These are phyloP conservation scores for Xylaria sp. DNA, from an alignment of 2,329 filamentous ascomycete genomes.

Conservation along the genomic window DNA sequence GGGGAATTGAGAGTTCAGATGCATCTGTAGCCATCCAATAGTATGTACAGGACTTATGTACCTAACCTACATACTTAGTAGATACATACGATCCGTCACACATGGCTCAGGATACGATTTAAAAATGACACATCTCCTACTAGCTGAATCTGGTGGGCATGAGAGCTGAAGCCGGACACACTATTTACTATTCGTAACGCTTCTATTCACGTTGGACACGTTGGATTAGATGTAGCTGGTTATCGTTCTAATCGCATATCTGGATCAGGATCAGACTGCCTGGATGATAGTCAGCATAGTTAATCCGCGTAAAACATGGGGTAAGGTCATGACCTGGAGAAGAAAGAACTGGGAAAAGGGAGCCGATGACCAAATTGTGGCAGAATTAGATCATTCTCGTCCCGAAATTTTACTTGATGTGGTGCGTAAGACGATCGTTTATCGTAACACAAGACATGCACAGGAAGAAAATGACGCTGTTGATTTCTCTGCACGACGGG, in stretches of 20 bases:
- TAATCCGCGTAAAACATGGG: not conserved
- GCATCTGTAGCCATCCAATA: not conserved
- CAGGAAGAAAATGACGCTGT: slow-evolving; percentile 37
- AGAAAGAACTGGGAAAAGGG: not conserved
- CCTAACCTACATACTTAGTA: not conserved
- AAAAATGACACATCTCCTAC: not conserved
- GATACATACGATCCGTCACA: slow-evolving; percentile 7
- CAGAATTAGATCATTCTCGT: slow-evolving; percentile 9
- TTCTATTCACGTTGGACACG: not conserved
- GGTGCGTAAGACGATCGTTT: slow-evolving; percentile 4
- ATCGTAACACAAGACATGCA: slow-evolving; percentile 36
- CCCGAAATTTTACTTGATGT: not conserved
- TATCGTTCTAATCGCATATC: not conserved
- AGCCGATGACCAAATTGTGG: not conserved
- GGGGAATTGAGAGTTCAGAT: not conserved
- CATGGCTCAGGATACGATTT: not conserved
- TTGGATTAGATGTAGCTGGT: not conserved
- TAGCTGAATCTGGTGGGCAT: not conserved
- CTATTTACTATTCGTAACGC: not conserved
- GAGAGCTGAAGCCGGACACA: not conserved
- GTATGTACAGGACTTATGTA: not conserved
- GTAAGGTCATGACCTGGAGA: not conserved
- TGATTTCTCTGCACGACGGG: slow-evolving; percentile 34
- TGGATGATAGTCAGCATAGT: not conserved
- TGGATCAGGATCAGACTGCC: too few relatives aligned